These are phyloP conservation scores for Sedum album DNA, from an alignment of 164 flowering plant species.

Conservation along the genomic window DNA sequence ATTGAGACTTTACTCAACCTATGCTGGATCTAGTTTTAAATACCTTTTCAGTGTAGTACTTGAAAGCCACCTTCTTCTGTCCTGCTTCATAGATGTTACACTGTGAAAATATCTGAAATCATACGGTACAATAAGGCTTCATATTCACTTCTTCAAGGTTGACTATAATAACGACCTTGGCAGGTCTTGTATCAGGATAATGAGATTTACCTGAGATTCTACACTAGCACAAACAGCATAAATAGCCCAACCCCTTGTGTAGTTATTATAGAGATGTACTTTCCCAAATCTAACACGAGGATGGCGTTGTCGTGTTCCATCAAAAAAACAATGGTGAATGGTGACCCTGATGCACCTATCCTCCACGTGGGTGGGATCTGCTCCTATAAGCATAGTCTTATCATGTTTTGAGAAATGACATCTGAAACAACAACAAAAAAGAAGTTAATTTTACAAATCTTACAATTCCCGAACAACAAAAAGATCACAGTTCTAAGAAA, in stretches of 20 bases:
- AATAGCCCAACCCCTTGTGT: constrained; percentile 80
- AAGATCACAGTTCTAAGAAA: background rate
- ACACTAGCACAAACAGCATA: constrained; percentile 93
- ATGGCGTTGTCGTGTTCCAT: constrained; percentile 77
- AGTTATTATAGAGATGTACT: constrained; percentile 81
- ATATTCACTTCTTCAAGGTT: background rate
- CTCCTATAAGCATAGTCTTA: constrained; percentile 83
- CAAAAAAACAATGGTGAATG: constrained; percentile 82
- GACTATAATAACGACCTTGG: background rate
- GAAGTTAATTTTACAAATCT: background rate
- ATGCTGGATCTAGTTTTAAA: too few species aligned
- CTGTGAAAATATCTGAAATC: constrained; percentile 64
- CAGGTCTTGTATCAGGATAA: background rate
- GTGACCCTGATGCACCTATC: constrained; percentile 78
- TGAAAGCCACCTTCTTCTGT: constrained; percentile 63
- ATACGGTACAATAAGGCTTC: background rate
- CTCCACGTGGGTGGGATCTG: constrained; percentile 52
- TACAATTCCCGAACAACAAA: background rate
- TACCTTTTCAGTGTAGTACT: constrained; percentile 73
- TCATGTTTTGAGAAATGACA: constrained; percentile 65
- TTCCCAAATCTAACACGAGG: constrained; percentile 83
- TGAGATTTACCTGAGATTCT: constrained; percentile 56
- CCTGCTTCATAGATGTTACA: constrained; percentile 96
- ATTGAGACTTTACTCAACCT: too few species aligned
- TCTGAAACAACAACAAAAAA: constrained; percentile 23